Evolutionary conservation across 2,329 filamentous ascomycete species (phyloP).

Genomic region (Trichoderma sp.): DNA sequence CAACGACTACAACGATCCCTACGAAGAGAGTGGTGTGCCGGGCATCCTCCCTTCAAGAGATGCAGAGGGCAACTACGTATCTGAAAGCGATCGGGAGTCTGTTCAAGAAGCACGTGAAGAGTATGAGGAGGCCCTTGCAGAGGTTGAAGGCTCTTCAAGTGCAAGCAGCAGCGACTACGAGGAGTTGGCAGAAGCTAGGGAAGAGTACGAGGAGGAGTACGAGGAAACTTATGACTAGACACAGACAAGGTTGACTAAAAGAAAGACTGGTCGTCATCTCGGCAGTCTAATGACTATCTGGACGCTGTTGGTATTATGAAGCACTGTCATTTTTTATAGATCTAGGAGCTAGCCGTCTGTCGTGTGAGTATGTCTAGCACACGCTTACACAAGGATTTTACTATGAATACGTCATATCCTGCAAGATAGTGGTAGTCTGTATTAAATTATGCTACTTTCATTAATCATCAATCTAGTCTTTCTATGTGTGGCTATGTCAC

Average conservation of each 20-base stretch:
- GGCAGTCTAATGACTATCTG: not conserved
- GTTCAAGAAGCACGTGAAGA: constrained; percentile 43
- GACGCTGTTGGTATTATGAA: not conserved
- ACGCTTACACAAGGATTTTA: not conserved
- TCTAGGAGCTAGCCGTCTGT: not conserved
- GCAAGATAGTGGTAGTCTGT: not conserved
- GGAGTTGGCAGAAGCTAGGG: constrained; percentile 47
- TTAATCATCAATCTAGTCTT: not conserved
- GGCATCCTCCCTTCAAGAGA: constrained; percentile 39
- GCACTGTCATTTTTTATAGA: not conserved
- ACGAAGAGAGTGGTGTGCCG: constrained; percentile 14
- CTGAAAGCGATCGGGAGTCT: constrained; percentile 38
- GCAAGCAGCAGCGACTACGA: constrained; percentile 48
- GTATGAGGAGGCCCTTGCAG: constrained; percentile 44
- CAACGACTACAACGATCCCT: constrained; percentile 8
- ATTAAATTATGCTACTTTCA: not conserved
- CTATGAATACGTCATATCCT: not conserved
- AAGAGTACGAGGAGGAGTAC: constrained; percentile 40
- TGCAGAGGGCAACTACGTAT: constrained; percentile 38
- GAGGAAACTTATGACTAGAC: constrained; percentile 42
- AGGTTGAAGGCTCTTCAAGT: constrained; percentile 40
- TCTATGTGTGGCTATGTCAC: not conserved
- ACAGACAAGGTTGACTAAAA: too few species aligned
- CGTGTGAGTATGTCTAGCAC: not conserved
- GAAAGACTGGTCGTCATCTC: not conserved